These are phyloP conservation scores for Trypanosomatidae sp. DNA, from an alignment of 208 protist genomes.

Conservation along the genomic window DNA sequence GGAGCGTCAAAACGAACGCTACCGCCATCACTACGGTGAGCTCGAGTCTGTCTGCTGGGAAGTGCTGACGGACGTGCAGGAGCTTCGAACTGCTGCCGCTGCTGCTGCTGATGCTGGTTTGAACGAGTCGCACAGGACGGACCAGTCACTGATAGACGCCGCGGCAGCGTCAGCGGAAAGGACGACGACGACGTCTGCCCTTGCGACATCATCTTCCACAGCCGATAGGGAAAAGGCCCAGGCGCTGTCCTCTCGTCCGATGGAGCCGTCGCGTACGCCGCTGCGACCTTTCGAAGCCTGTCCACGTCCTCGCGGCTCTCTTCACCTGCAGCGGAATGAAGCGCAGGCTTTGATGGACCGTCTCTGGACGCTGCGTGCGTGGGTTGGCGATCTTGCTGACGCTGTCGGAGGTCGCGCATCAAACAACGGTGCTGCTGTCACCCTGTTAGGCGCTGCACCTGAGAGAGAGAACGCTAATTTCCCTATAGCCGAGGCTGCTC, in stretches of 20 bases:
- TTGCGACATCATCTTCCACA: no score
- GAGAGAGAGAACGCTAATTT: no score
- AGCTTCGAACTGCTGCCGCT: neutral
- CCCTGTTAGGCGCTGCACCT: no score
- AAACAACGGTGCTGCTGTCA: neutral
- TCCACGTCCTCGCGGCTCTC: neutral
- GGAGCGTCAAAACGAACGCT: no score
- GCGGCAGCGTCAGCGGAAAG: no score
- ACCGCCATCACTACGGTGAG: slow-evolving; percentile 6
- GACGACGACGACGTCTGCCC: no score
- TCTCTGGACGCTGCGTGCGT: slow-evolving; percentile 7
- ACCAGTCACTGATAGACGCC: neutral
- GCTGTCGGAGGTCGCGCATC: neutral
- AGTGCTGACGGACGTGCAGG: slow-evolving; percentile 1
- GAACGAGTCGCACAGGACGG: neutral
- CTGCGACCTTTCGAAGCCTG: no score
- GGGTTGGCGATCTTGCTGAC: slow-evolving; percentile 8
- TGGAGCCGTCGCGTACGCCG: no score
- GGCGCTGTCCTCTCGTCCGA: no score
- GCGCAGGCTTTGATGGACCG: slow-evolving; percentile 6
- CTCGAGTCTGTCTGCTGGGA: slow-evolving; percentile 22
- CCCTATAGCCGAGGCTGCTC: no score
- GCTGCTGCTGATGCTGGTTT: neutral
- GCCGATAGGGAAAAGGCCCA: no score
- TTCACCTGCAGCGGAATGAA: neutral